A percentile compares a stretch with the other conserved stretches of the same genome.
Evolutionary conservation across 2,329 filamentous ascomycete genomes (phyloP).

Genomic region (Neurospora crassa): DNA sequence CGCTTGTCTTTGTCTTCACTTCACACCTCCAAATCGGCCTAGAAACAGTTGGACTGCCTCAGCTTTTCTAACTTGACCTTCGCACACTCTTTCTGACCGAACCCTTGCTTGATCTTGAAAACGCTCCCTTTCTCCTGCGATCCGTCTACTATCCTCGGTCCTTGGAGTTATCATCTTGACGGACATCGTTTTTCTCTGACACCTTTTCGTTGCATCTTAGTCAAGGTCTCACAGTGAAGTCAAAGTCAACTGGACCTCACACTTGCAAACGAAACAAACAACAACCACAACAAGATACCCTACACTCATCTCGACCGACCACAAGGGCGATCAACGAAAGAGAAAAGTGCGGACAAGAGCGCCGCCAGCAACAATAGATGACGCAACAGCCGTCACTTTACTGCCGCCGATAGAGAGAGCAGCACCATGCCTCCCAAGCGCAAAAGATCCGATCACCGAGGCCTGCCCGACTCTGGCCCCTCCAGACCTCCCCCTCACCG

Average conservation of each 20-base stretch:
- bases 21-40: background rate
- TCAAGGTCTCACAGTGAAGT: background rate
- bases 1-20: background rate
- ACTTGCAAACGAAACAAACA: background rate
- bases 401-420: constrained; percentile 6
- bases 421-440: constrained; percentile 47
- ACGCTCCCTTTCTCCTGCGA: background rate
- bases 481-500: constrained; percentile 53
- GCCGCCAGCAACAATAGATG: constrained; percentile 13
- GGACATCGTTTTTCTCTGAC: background rate
- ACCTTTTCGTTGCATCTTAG: background rate
- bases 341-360: background rate
- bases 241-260: background rate
- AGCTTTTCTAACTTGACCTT: background rate
- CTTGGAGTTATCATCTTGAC: background rate
- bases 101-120: background rate
- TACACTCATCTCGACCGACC: background rate
- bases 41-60: background rate
- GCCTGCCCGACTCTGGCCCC: constrained; percentile 34
- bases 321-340: background rate
- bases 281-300: background rate
- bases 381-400: constrained; percentile 7
- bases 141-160: background rate
- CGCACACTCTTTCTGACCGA: background rate
- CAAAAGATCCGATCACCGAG: constrained; percentile 43